Evolutionary conservation across 1,284 basidiomycete species (phyloP).

Genomic region (Spongispora temasekensis): DNA sequence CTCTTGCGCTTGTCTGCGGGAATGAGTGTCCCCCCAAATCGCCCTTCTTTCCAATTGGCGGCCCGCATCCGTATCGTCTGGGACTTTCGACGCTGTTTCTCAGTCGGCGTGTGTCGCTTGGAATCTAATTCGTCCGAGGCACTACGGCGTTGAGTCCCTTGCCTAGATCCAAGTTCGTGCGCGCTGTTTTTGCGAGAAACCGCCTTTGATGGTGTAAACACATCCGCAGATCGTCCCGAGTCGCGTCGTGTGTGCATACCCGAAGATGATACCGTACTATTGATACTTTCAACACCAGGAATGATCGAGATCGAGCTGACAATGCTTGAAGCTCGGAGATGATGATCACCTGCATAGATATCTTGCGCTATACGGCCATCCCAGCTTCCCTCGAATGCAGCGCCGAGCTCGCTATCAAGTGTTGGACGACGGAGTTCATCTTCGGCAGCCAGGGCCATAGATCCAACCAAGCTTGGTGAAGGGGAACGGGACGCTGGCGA

Average conservation of each 20-base stretch:
- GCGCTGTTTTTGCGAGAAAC: conserved; percentile 10
- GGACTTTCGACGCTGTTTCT: conserved; percentile 41
- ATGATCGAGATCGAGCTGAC: conserved; percentile 17
- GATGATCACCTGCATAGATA: conserved; percentile 11
- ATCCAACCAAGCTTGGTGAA: conserved; percentile 20
- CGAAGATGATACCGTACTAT: conserved; percentile 9
- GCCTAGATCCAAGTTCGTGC: conserved; percentile 14
- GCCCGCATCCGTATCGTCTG: conserved; percentile 49
- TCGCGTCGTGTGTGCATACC: conserved; percentile 1
- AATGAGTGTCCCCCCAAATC: conserved; percentile 38
- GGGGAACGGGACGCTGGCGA: conserved; percentile 23
- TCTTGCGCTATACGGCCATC: conserved; percentile 4
- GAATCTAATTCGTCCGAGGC: conserved; percentile 5
- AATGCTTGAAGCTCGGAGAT: conserved; percentile 27
- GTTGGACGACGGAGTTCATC: conserved; percentile 19
- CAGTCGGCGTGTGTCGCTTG: conserved; percentile 13
- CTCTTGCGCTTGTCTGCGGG: conserved; percentile 14
- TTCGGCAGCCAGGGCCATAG: conserved; percentile 9
- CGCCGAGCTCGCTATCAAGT: conserved; percentile 34
- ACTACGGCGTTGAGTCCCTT: conserved; percentile 1
- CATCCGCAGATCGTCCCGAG: conserved; percentile 1
- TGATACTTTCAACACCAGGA: conserved; percentile 11
- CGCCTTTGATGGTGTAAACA: conserved; percentile 4
- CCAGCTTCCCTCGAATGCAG: conserved; percentile 32
- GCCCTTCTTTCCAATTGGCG: conserved; percentile 45